A percentile compares a stretch with the other conserved stretches of the same genome.
These are phyloP conservation scores for Pyrenula massariospora DNA, from an alignment of 495 filamentous ascomycete genomes.

Conservation along the genomic window DNA sequence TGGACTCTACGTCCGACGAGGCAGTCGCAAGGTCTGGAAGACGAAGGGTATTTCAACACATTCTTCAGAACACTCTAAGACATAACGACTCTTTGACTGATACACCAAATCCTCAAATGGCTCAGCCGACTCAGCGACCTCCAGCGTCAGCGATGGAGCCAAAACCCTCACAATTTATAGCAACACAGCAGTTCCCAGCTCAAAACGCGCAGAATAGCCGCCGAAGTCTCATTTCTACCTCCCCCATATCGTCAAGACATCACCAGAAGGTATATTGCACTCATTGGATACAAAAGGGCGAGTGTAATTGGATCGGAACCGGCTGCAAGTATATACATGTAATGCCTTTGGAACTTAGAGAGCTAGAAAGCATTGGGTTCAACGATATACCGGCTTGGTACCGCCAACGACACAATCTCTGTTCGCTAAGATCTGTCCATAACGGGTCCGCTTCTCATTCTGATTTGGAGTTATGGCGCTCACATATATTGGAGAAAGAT, in stretches of 20 bases:
- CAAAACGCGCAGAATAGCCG: neutral
- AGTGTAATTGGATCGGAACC: slow-evolving; percentile 73
- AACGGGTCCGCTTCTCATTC: neutral
- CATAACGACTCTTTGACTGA: neutral
- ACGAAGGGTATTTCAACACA: no score
- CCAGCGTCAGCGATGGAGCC: no score
- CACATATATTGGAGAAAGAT: no score
- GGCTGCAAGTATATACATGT: slow-evolving; percentile 82
- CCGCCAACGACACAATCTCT: slow-evolving; percentile 28
- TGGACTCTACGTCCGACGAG: neutral
- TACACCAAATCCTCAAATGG: neutral
- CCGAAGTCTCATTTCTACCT: neutral
- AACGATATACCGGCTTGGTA: slow-evolving; percentile 45
- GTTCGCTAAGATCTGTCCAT: neutral
- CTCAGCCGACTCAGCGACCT: no score
- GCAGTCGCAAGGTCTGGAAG: neutral
- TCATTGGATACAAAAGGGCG: slow-evolving; percentile 74
- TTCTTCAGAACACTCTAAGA: no score
- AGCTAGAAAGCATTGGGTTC: slow-evolving; percentile 52
- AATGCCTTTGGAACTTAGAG: slow-evolving; percentile 55
- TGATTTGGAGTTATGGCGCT: no score
- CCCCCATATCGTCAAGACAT: no score
- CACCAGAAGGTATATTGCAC: slow-evolving; percentile 68
- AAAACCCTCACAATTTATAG: neutral
- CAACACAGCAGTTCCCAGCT: neutral